Conservation (phyloP, 805 yeast genomes). For the Barnettozyma californica region DNA sequence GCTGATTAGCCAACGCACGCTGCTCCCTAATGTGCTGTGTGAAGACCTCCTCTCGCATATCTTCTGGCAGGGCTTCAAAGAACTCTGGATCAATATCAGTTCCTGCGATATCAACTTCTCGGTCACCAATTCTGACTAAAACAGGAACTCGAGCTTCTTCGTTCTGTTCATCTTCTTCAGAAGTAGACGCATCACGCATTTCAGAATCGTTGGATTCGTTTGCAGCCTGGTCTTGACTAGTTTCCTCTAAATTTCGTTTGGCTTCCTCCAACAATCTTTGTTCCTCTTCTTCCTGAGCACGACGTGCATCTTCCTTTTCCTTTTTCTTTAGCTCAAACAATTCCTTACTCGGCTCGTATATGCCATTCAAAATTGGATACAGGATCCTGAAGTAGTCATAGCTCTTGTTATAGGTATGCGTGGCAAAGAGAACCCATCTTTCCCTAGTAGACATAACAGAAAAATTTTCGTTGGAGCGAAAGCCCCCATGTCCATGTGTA, state of each 20-base stretch:
- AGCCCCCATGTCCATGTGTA: background rate
- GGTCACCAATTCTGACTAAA: constrained; percentile 67
- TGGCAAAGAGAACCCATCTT: constrained; percentile 62
- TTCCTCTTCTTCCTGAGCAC: constrained; percentile 25
- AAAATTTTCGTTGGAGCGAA: constrained; percentile 8
- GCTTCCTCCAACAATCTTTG: constrained; percentile 18
- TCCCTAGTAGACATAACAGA: constrained; percentile 44
- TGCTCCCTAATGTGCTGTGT: constrained; percentile 78
- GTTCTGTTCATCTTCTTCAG: constrained; percentile 2
- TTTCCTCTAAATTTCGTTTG: constrained; percentile 14
- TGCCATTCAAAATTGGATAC: constrained; percentile 39
- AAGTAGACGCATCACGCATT: constrained; percentile 6
- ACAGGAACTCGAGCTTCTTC: constrained; percentile 41
- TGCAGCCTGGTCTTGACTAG: constrained; percentile 1
- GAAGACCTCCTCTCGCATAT: constrained; percentile 87
- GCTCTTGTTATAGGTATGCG: constrained; percentile 43
- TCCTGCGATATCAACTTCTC: constrained; percentile 79
- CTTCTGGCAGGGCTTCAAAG: constrained; percentile 84
- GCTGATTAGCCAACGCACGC: constrained; percentile 48
- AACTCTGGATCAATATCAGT: constrained; percentile 92
- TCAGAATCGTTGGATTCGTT: constrained; percentile 5
- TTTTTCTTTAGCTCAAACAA: constrained; percentile 21
- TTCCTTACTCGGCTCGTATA: constrained; percentile 44
- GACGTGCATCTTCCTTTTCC: constrained; percentile 24
- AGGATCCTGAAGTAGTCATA: constrained; percentile 32